Base-by-base conservation (phyloP, 2,329 filamentous ascomycete species). In the Teratosphaeria nubilosa region DNA sequence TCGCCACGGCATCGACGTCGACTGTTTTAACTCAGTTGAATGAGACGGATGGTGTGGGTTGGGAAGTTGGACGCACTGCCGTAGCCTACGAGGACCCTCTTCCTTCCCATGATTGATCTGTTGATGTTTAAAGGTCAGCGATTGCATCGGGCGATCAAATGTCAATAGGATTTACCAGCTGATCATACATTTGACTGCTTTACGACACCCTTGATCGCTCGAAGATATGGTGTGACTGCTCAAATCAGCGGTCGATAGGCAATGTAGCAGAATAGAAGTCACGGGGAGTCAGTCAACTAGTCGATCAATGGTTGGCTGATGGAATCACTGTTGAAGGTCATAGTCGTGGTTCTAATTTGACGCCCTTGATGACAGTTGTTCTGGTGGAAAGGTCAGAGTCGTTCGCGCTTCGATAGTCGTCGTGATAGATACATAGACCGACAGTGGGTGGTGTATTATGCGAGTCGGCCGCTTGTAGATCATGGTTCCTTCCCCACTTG, bases 1-100 rank as follows among this genome's bases (percentile, higher is more conserved):
- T 65, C 24, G 64, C 60, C 24, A 74, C 72, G 24, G 73, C 73
- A 60, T 76, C 74, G n/a, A 75, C 68, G 58, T 76, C 74, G 58
- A 76, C 60, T 51, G 9, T 20, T 14, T 24, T 3, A 16, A 13
- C 11, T 51, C 27, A 51, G 50, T n/a, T 2, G 2, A 16, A 5
- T 14, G 16, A 48, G 16, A 20, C 4, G 32, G 20, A 37, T 22
- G 6, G 34, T 37, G 2, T 48, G 41, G 5, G 14, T 5, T 41
- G 34, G 16, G 13, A 11, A 13, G 11, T 51, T 5, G 13, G 20
- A 55, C 58, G 20, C 56, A 60, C 59, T 70, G 52, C 74, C 73
- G 60, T 75, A 76, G 27, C 70, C 67, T 25, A 74, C 72, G 1
- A 75, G 65, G 1, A 73, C 72, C 57, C 73, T 62, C 60, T 75